Conservation (phyloP, 495 filamentous ascomycete species). For the Aspergillus saccharolyticus region DNA sequence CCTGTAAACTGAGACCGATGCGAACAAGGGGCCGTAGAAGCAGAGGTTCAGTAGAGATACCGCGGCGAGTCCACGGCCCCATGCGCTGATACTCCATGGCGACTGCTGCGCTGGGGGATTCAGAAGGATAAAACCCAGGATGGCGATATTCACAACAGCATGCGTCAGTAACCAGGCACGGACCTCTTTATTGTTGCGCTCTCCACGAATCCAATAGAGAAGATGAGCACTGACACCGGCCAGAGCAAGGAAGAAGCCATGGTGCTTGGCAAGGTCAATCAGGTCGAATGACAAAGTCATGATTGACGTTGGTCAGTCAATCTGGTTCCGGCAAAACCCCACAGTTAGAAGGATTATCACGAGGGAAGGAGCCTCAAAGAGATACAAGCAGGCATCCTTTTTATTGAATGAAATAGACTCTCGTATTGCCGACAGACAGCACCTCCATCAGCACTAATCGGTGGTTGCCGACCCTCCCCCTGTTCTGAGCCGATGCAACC, state of each 20-base stretch:
- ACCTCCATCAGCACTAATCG: neutral
- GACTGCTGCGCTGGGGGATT: neutral
- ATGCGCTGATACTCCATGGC: neutral
- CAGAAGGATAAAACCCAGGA: neutral
- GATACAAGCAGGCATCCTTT: no score
- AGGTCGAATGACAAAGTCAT: neutral
- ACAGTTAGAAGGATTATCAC: no score
- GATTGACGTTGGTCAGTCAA: neutral
- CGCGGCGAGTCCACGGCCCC: neutral
- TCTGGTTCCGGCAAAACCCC: neutral
- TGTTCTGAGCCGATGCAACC: neutral
- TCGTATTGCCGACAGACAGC: neutral
- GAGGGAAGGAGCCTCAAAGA: no score
- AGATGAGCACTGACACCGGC: neutral
- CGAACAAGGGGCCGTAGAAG: neutral
- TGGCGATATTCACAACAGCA: neutral
- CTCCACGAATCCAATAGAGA: neutral
- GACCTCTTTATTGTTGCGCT: neutral
- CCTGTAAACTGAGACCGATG: neutral
- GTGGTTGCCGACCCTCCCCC: no score
- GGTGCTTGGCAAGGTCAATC: neutral
- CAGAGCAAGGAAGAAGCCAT: neutral
- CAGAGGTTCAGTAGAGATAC: neutral
- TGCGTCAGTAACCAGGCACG: neutral
- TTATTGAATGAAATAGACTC: neutral